phyloP scores from a whole-genome alignment of 148 eudicot genomes.

The Pouteria glomerata region DNA sequence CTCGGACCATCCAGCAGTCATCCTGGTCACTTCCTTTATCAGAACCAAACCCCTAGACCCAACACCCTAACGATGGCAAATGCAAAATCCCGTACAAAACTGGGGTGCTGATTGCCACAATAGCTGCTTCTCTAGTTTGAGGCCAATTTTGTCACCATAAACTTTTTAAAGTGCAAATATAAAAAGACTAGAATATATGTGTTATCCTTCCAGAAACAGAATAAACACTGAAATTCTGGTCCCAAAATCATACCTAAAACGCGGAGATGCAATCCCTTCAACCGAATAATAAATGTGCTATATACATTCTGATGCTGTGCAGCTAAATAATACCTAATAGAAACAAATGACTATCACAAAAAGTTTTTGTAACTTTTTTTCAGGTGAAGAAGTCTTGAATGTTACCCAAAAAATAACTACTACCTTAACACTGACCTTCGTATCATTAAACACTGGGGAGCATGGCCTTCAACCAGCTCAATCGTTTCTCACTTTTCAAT shows the following conservation, averaged over 20 bases:
- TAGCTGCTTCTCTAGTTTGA: no score
- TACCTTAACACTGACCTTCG: background rate
- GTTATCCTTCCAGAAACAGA: background rate
- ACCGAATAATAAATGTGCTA: background rate
- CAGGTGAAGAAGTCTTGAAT: background rate
- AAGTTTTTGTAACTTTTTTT: background rate
- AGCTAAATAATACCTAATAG: background rate
- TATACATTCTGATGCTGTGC: background rate
- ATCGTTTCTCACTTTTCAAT: constrained; percentile 15
- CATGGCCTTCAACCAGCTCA: constrained; percentile 16
- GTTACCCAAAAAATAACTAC: background rate
- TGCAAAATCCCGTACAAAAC: background rate
- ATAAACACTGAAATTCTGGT: background rate
- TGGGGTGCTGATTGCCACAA: background rate
- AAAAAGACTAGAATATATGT: background rate
- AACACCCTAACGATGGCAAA: background rate
- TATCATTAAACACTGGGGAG: background rate
- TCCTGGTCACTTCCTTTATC: no score
- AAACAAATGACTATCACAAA: background rate
- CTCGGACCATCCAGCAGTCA: no score
- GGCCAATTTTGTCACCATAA: background rate
- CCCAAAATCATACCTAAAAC: background rate
- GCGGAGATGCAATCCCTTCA: background rate
- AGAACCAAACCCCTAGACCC: no score
- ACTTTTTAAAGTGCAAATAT: background rate